A percentile compares a stretch with the other conserved stretches of the same genome.
phyloP scores from a whole-genome alignment of 345 rosid species.

The Melastoma malabathricum region DNA sequence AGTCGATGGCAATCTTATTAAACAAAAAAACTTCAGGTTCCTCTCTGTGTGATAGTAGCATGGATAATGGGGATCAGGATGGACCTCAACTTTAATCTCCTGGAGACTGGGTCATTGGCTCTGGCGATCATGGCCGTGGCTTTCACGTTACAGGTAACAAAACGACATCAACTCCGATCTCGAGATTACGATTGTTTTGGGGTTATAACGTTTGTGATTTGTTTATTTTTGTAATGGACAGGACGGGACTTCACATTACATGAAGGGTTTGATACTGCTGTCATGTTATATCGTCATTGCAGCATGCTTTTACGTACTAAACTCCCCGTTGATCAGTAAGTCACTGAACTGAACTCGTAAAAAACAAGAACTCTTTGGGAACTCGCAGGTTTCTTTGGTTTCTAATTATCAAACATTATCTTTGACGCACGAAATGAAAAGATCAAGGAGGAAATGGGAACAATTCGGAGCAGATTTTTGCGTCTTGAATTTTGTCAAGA shows the following conservation, averaged over 20 bases:
- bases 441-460: constrained; percentile 9
- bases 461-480: constrained; percentile 12
- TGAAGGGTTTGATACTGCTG: constrained; percentile 64
- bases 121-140: constrained; percentile 49
- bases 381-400: not conserved
- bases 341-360: not conserved
- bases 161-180: not conserved
- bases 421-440: not conserved
- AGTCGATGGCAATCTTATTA: not conserved
- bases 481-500: constrained; percentile 10
- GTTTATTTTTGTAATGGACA: constrained; percentile 11
- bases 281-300: constrained; percentile 64
- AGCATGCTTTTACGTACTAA: constrained; percentile 57
- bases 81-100: constrained; percentile 74
- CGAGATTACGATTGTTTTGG: not conserved
- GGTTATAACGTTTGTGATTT: not conserved
- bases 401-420: not conserved
- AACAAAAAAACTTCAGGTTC: constrained; percentile 33
- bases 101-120: constrained; percentile 77
- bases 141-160: constrained; percentile 59
- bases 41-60: constrained; percentile 45
- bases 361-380: too few relatives aligned
- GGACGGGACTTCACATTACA: constrained; percentile 92
- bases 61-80: constrained; percentile 68
- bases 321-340: constrained; percentile 35